A percentile compares a stretch with the other conserved stretches of the same genome.
Conservation (phyloP, 768 basidiomycete genomes). For the Trametes meyenii region DNA sequence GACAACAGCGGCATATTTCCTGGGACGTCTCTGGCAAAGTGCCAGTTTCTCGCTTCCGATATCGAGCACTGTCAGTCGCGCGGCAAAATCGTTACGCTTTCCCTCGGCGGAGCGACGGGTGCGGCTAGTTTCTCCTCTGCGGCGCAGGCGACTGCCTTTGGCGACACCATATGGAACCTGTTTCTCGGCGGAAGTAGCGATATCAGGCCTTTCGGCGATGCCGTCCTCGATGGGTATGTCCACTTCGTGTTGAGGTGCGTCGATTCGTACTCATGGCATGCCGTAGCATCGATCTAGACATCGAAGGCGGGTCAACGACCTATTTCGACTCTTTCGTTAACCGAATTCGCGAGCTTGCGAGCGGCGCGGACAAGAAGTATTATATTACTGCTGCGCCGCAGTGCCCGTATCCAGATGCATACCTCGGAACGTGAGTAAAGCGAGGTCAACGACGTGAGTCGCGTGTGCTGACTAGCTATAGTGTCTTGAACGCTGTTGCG, state of each 20-base stretch:
- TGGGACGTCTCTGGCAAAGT: slow-evolving; percentile 64
- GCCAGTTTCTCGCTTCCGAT: slow-evolving; percentile 57
- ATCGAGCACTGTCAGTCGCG: slow-evolving; percentile 62
- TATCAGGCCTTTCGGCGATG: slow-evolving; percentile 71
- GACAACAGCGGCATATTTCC: slow-evolving; percentile 57
- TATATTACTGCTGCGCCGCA: slow-evolving; percentile 67
- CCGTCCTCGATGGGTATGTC: slow-evolving; percentile 69
- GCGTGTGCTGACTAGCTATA: not conserved
- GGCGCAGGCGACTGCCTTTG: slow-evolving; percentile 58
- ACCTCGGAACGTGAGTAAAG: slow-evolving; percentile 43
- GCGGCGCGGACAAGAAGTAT: slow-evolving; percentile 57
- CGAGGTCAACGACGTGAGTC: no score
- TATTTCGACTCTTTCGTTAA: slow-evolving; percentile 44
- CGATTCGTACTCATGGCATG: not conserved
- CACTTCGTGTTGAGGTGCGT: not conserved
- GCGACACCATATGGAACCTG: slow-evolving; percentile 68
- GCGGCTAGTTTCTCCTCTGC: slow-evolving; percentile 63
- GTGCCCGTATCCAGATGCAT: slow-evolving; percentile 70
- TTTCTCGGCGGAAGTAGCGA: slow-evolving; percentile 65
- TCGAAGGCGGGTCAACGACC: slow-evolving; percentile 57
- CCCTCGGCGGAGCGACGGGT: slow-evolving; percentile 53
- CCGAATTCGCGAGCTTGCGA: slow-evolving; percentile 52
- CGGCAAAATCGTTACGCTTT: slow-evolving; percentile 43
- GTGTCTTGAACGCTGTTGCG: slow-evolving; percentile 56
- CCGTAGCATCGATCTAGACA: slow-evolving; percentile 62